Conservation (phyloP, 2,329 filamentous ascomycete species). For the Calonectria multiphialidica region DNA sequence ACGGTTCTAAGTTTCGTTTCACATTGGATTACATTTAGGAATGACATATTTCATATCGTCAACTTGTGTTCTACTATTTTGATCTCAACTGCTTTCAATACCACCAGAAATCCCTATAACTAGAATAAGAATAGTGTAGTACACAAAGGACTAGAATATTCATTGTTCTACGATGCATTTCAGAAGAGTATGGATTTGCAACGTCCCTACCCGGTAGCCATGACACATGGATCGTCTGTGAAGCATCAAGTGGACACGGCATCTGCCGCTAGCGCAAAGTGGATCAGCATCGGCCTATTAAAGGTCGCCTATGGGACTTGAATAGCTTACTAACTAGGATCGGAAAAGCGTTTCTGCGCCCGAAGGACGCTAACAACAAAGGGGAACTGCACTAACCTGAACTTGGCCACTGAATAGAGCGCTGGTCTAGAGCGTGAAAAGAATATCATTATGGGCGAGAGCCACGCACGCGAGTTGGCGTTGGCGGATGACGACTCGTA, state of each 20-base stretch:
- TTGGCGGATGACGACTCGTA: neutral
- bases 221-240: neutral
- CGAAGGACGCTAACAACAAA: neutral
- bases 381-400: neutral
- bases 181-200: too few relatives aligned
- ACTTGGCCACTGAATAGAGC: neutral
- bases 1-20: too few relatives aligned
- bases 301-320: neutral
- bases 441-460: neutral
- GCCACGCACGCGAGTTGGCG: neutral
- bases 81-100: too few relatives aligned
- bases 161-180: too few relatives aligned
- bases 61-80: too few relatives aligned
- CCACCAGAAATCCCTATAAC: too few relatives aligned
- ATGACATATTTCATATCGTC: too few relatives aligned
- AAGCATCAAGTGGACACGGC: neutral
- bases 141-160: too few relatives aligned
- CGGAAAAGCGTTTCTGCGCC: neutral
- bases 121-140: too few relatives aligned
- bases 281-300: neutral
- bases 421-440: neutral
- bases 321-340: neutral
- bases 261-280: neutral
- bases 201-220: neutral
- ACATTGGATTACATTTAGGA: too few relatives aligned